A percentile compares a stretch with the other conserved stretches of the same genome.
Evolutionary conservation across 208 protist genomes (phyloP).

Genomic region (Leishmania amazonensis): DNA sequence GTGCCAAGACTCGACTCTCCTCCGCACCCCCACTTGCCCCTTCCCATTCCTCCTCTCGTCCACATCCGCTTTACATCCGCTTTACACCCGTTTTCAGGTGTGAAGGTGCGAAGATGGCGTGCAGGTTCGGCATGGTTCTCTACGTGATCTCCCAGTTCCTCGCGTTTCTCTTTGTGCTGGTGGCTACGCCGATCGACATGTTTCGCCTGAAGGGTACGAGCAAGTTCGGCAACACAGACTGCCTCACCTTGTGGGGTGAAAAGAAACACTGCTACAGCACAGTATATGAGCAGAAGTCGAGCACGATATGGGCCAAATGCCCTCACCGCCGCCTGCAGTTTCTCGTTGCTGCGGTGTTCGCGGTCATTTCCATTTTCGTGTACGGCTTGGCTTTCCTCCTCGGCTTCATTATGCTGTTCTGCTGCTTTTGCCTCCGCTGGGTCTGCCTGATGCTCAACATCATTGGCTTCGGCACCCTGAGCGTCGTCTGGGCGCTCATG

Average conservation of each 20-base stretch:
- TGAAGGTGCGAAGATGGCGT: neutral
- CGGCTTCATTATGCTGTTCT: conserved; percentile 39
- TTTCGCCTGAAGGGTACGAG: conserved; percentile 10
- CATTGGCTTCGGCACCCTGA: conserved; percentile 19
- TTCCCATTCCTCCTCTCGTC: no score
- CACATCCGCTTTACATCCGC: no score
- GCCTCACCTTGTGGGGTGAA: neutral
- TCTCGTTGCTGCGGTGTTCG: conserved; percentile 29
- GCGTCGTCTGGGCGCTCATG: conserved; percentile 43
- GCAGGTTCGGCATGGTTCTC: neutral
- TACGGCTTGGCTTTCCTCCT: conserved; percentile 16
- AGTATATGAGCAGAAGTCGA: no score
- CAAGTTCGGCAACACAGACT: neutral
- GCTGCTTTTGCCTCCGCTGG: conserved; percentile 44
- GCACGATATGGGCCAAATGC: no score
- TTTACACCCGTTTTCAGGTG: no score
- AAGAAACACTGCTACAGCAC: conserved; percentile 25
- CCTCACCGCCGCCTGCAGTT: conserved; percentile 12
- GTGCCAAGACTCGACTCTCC: no score
- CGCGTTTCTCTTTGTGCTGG: conserved; percentile 51
- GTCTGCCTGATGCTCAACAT: conserved; percentile 38
- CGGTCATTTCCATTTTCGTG: conserved; percentile 19
- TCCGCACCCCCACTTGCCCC: no score
- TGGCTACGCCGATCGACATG: conserved; percentile 59
- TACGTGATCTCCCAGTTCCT: conserved; percentile 50